Base-by-base conservation (phyloP, 73 alveolate genomes). In the Stentor coeruleus region DNA sequence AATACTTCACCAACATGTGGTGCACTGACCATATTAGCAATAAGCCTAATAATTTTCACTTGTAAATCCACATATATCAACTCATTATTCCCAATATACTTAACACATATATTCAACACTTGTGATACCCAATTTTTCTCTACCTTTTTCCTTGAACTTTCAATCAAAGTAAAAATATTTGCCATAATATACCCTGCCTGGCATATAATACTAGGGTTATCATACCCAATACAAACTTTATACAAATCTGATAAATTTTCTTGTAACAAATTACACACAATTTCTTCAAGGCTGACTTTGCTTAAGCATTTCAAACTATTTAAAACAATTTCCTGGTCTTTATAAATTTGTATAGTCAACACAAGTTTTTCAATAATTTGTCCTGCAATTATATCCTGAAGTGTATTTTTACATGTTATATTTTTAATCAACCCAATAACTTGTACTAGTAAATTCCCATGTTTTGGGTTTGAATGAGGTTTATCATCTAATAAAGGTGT, bases 21-120 rank as follows among this genome's bases (percentile, higher is more conserved):
- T 14, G n/a, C 42, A 33, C 40, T 66, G 79, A 66, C 33, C 20
- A 66, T 66, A 33, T 66, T 66, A 20, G 79, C 79, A 28, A 66
- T 66, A 11, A 66, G 79, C 36, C 79, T 20, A 11, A 66, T 40
- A 26, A 26, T 40, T 66, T 66, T 66, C n/a, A 66, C 36, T 26
- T 14, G 33, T 33, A 31, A 33, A 40, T 66, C 79, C 14, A 66
- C 15, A 33, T 31, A 33, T 1, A 20, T 31, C 37, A 40, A 40
- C 42, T 2, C 37, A 20, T 20, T 20, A 33, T 26, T 31, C 0
- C 39, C 42, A 66, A 66, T 0, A 26, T 20, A 20, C 39, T 66
- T 66, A 1, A 11, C 26, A 20, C n/a, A 28, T 0, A 31, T 31
- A 26, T 20, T 33, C 15, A 14, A 20, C 15, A 66, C 49, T 66